A percentile compares a stretch with the other conserved stretches of the same genome.
Conservation (phyloP, 495 filamentous ascomycete species). For the Lepidopterella palustris region DNA sequence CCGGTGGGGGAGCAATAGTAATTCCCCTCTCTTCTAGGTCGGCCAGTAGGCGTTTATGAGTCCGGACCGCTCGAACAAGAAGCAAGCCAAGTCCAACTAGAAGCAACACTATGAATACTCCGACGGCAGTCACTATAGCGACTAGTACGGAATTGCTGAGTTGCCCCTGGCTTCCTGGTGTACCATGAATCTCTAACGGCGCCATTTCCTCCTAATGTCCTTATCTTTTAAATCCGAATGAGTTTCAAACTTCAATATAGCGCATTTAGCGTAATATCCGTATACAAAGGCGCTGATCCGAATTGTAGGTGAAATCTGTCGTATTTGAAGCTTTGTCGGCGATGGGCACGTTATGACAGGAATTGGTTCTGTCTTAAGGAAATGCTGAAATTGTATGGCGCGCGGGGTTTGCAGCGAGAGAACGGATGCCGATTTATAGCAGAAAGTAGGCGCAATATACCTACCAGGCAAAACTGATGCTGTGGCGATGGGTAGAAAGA, state of each 20-base stretch:
- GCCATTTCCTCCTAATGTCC: conserved; percentile 1
- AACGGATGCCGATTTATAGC: not conserved
- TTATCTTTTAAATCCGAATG: too few relatives aligned
- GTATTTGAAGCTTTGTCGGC: not conserved
- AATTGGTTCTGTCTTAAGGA: not conserved
- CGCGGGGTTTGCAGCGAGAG: not conserved
- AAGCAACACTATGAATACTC: conserved; percentile 9
- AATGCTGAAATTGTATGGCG: not conserved
- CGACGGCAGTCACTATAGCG: conserved; percentile 6
- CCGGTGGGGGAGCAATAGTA: conserved; percentile 5
- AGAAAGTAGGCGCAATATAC: not conserved
- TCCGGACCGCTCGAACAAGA: conserved; percentile 12
- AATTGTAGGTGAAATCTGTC: too few relatives aligned
- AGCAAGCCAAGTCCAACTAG: conserved; percentile 10
- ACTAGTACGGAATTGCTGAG: conserved; percentile 12
- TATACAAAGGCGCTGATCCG: too few relatives aligned
- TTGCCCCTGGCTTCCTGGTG: not conserved
- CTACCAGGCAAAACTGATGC: too few relatives aligned
- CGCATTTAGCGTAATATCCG: not conserved
- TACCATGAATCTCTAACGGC: conserved; percentile 1
- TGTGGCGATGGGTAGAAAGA: not conserved
- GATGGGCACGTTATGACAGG: not conserved
- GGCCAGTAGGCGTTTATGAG: conserved; percentile 13
- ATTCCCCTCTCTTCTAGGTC: conserved; percentile 25
- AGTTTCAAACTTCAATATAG: not conserved